Evolutionary conservation across 2,329 filamentous ascomycete genomes (phyloP).

Genomic region (Verticillium klebahnii): DNA sequence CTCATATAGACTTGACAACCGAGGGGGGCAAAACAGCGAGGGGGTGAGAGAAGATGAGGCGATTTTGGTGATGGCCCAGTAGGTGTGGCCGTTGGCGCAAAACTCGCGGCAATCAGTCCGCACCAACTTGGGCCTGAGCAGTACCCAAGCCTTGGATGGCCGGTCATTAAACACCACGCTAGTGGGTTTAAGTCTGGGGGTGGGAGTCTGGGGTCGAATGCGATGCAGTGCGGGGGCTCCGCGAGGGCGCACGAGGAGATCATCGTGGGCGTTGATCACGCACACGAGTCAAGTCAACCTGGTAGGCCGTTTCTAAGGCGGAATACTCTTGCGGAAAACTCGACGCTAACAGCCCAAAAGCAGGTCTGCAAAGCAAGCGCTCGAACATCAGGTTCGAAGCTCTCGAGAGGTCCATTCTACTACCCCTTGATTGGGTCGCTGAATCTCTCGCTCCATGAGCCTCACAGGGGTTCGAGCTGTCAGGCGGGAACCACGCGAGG

Average conservation of each 20-base stretch:
- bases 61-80: background rate
- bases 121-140: background rate
- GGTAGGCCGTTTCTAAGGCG: background rate
- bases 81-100: background rate
- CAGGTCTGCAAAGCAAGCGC: background rate
- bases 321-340: background rate
- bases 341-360: background rate
- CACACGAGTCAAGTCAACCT: background rate
- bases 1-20: background rate
- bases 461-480: background rate
- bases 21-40: background rate
- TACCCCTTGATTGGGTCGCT: background rate
- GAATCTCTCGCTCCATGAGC: background rate
- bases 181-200: background rate
- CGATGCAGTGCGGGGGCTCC: background rate
- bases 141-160: background rate
- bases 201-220: background rate
- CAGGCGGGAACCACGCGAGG: background rate
- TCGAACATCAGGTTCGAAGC: background rate
- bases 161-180: background rate
- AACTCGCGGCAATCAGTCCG: background rate
- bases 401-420: background rate
- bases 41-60: background rate
- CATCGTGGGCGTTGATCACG: background rate
- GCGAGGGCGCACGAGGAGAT: background rate